Conservation (phyloP, 2,329 filamentous ascomycete genomes). For the Epicoccum sorghinum region DNA sequence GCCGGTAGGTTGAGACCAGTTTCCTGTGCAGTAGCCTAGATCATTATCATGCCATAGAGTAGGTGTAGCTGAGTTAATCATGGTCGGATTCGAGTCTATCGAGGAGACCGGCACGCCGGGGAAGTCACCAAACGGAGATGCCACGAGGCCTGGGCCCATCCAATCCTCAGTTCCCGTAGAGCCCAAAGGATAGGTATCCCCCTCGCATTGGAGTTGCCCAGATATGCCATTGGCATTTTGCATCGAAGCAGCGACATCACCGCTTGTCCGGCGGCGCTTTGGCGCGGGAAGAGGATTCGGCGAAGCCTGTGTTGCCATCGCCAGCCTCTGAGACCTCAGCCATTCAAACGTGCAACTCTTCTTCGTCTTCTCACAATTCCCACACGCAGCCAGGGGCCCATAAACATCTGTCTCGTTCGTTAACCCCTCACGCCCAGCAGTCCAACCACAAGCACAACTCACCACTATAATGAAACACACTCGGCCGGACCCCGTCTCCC, state of each 20-base stretch:
- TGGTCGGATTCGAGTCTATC: slow-evolving; percentile 3
- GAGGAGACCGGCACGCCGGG: slow-evolving; percentile 27
- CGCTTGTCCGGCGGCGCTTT: slow-evolving; percentile 41
- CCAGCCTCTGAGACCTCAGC: slow-evolving; percentile 46
- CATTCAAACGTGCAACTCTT: slow-evolving; percentile 55
- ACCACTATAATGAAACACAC: slow-evolving; percentile 46
- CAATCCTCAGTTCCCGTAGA: slow-evolving; percentile 5
- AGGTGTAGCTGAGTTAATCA: slow-evolving; percentile 7
- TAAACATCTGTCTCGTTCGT: slow-evolving; percentile 42
- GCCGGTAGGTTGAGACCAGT: neutral
- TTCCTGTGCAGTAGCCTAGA: neutral
- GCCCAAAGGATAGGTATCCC: slow-evolving; percentile 13
- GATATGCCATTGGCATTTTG: neutral
- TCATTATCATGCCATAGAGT: neutral
- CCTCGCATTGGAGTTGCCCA: neutral
- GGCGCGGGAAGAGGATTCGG: slow-evolving; percentile 25
- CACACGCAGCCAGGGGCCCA: slow-evolving; percentile 45
- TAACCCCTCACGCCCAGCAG: neutral
- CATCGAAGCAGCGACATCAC: slow-evolving; percentile 11
- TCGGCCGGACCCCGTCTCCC: slow-evolving; percentile 19
- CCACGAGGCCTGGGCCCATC: slow-evolving; percentile 24
- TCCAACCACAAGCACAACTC: slow-evolving; percentile 14
- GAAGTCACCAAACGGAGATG: slow-evolving; percentile 39
- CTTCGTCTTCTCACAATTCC: slow-evolving; percentile 53
- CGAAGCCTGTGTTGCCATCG: slow-evolving; percentile 34